phyloP scores from a whole-genome alignment of 371 early-diverging fungal species.

The Rhizopus sp. region DNA sequence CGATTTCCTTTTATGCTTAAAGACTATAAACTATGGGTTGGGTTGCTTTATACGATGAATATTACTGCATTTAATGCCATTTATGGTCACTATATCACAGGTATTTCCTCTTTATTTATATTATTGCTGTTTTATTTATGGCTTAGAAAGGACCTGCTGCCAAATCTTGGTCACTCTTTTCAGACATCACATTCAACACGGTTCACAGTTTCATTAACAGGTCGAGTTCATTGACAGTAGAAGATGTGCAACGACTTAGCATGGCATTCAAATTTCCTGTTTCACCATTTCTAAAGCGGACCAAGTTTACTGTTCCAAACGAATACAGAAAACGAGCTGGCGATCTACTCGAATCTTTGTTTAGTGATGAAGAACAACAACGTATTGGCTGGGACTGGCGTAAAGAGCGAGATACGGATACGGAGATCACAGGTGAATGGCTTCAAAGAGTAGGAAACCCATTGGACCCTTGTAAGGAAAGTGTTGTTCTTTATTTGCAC shows the following conservation, averaged over 20 bases:
- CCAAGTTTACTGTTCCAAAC: constrained; percentile 28
- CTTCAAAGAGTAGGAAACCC: constrained; percentile 23
- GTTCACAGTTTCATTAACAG: constrained; percentile 34
- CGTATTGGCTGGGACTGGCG: constrained; percentile 48
- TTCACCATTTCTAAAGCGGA: constrained; percentile 24
- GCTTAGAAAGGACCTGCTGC: constrained; percentile 41
- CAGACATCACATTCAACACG: constrained; percentile 36
- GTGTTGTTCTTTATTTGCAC: constrained; percentile 58
- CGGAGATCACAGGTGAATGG: constrained; percentile 45
- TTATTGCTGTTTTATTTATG: constrained; percentile 2
- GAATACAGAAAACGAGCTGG: constrained; percentile 35
- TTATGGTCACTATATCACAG: constrained; percentile 26
- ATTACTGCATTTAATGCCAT: constrained; percentile 16
- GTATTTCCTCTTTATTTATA: constrained; percentile 4
- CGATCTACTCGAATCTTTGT: constrained; percentile 14
- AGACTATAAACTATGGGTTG: constrained; percentile 1
- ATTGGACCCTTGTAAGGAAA: constrained; percentile 19
- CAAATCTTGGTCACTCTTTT: constrained; percentile 42
- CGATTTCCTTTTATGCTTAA: neutral
- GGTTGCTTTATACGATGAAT: neutral
- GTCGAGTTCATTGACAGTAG: constrained; percentile 34
- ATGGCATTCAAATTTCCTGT: constrained; percentile 29
- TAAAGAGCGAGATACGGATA: constrained; percentile 19
- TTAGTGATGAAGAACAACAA: constrained; percentile 27
- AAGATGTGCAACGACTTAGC: constrained; percentile 39